phyloP scores from a whole-genome alignment of 2,329 filamentous ascomycete genomes.

The Dactylonectria macrodidyma region DNA sequence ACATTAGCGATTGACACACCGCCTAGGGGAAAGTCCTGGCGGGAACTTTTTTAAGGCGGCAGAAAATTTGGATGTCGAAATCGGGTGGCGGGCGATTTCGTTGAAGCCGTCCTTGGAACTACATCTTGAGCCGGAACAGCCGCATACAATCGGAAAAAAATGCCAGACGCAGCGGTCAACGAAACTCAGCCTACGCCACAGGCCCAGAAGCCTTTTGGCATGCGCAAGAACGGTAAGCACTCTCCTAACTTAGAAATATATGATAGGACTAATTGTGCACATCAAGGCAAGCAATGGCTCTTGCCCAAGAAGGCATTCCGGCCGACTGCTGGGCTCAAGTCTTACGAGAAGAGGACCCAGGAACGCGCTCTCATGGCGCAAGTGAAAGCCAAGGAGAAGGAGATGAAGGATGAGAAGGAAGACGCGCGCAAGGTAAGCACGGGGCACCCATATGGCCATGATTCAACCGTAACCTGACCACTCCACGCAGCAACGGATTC shows the following conservation, averaged over 20 bases:
- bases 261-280: conserved; percentile 29
- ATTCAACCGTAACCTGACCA: conserved; percentile 30
- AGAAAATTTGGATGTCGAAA: conserved; percentile 46
- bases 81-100: conserved; percentile 17
- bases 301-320: conserved; percentile 87
- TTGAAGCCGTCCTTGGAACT: conserved; percentile 20
- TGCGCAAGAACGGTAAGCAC: conserved; percentile 84
- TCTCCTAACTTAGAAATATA: neutral
- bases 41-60: conserved; percentile 46
- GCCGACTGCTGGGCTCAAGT: conserved; percentile 81
- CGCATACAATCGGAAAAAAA: conserved; percentile 49
- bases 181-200: conserved; percentile 54
- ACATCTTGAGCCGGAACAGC: conserved; percentile 24
- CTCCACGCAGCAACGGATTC: conserved; percentile 75
- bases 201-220: conserved; percentile 67
- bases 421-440: conserved; percentile 84
- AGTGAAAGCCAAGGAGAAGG: conserved; percentile 94
- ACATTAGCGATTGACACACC: conserved; percentile 35
- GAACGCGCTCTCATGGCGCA: conserved; percentile 78
- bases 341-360: conserved; percentile 83
- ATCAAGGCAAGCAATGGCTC: conserved; percentile 94
- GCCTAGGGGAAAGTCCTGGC: conserved; percentile 37
- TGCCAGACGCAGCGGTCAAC: conserved; percentile 58
- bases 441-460: conserved; percentile 62
- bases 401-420: conserved; percentile 97